Conservation (phyloP, 805 yeast species). For the Candida tammaniensis region DNA sequence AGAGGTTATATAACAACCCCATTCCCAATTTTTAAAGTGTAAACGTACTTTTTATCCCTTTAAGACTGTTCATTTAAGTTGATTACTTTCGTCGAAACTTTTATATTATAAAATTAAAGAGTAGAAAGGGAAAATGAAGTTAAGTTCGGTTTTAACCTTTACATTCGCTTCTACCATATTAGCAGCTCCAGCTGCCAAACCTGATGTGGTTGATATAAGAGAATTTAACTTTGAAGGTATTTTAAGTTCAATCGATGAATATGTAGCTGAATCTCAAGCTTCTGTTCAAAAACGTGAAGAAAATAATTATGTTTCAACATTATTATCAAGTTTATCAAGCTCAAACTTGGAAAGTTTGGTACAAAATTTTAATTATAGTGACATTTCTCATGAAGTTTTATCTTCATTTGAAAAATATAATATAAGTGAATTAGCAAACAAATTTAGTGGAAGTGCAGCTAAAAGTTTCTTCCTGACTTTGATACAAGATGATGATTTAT, state of each 20-base stretch:
- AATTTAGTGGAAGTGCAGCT: slow-evolving; percentile 8
- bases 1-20: slow-evolving; percentile 1
- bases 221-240: slow-evolving; percentile 9
- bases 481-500: slow-evolving; percentile 16
- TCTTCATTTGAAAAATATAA: slow-evolving; percentile 5
- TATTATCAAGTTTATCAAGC: slow-evolving; percentile 10
- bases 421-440: slow-evolving; percentile 6
- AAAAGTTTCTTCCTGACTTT: slow-evolving; percentile 17
- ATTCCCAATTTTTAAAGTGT: too few species aligned
- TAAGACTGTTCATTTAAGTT: too few species aligned
- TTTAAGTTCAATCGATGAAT: slow-evolving; percentile 9
- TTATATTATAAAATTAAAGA: too few species aligned
- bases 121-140: slow-evolving; percentile 11
- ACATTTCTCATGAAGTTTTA: slow-evolving; percentile 8
- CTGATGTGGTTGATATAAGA: not conserved
- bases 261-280: slow-evolving; percentile 3
- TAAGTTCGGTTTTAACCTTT: slow-evolving; percentile 10
- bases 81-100: not conserved
- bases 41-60: too few species aligned
- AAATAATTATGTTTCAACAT: slow-evolving; percentile 2
- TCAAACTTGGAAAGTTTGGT: slow-evolving; percentile 9
- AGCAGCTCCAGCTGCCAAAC: slow-evolving; percentile 14
- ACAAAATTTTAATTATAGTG: slow-evolving; percentile 7
- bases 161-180: slow-evolving; percentile 13
- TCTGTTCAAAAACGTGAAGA: slow-evolving; percentile 8